Percentiles rank a stretch among this genome's conserved stretches.
phyloP scores from a whole-genome alignment of 352 stramenopile genomes.

The Thraustochytrium sp. region DNA sequence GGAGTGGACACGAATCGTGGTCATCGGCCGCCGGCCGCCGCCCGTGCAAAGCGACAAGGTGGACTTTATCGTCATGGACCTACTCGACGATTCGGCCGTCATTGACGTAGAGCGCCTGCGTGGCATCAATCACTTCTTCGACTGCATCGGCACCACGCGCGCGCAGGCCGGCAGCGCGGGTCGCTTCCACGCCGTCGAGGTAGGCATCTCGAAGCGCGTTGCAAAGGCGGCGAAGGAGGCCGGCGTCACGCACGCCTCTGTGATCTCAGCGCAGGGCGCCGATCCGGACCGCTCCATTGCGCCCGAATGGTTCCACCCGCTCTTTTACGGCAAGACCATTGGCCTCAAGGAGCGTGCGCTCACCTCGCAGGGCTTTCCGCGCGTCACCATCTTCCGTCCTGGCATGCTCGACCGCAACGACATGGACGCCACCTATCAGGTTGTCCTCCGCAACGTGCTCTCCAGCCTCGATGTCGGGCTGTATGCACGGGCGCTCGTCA shows the following conservation, averaged over 20 bases:
- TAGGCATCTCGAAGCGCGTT: slow-evolving; percentile 11
- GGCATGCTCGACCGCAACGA: not conserved
- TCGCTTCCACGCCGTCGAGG: slow-evolving; percentile 28
- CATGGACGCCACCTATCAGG: not conserved
- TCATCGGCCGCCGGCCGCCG: not conserved
- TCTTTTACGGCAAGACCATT: slow-evolving; percentile 39
- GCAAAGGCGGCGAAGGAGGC: slow-evolving; percentile 28
- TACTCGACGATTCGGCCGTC: not conserved
- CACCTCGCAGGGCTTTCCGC: not conserved
- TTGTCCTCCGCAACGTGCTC: not conserved
- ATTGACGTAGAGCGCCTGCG: not conserved
- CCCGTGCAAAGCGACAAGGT: slow-evolving; percentile 33
- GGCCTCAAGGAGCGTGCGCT: slow-evolving; percentile 18
- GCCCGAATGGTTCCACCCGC: slow-evolving; percentile 42
- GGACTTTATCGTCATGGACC: slow-evolving; percentile 24
- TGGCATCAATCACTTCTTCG: slow-evolving; percentile 31
- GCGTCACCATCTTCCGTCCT: slow-evolving; percentile 22
- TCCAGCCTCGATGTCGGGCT: slow-evolving; percentile 17
- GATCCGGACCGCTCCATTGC: not conserved
- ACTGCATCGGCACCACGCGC: slow-evolving; percentile 38
- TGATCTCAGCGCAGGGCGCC: slow-evolving; percentile 25
- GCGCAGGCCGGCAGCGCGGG: not conserved
- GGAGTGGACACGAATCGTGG: slow-evolving; percentile 10
- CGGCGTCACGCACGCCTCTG: not conserved
- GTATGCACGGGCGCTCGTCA: slow-evolving; percentile 26